Evolutionary conservation across 768 basidiomycete genomes (phyloP).

Genomic region (Gymnopilus dilepis): DNA sequence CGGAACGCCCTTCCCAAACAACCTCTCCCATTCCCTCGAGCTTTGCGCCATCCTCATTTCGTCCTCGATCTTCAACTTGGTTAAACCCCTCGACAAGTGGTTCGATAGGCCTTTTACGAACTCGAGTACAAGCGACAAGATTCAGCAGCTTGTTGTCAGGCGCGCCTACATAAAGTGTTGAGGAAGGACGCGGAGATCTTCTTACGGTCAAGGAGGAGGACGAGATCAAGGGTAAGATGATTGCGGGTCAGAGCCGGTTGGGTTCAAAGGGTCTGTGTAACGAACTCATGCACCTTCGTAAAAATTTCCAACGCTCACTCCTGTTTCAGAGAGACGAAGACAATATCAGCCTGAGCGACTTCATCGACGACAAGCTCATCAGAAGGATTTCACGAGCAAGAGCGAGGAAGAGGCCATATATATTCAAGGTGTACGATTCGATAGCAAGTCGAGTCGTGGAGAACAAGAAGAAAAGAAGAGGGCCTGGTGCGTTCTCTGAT

Average conservation of each 20-base stretch:
- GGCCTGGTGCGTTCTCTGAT: conserved; percentile 72
- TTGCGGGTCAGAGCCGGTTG: conserved; percentile 86
- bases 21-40: conserved; percentile 94
- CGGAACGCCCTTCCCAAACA: conserved; percentile 96
- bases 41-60: conserved; percentile 94
- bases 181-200: conserved; percentile 98
- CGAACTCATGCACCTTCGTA: conserved; percentile 96
- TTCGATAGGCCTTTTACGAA: conserved; percentile 99
- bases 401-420: conserved; percentile 99
- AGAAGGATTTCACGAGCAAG: conserved; percentile 95
- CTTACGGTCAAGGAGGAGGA: conserved; percentile 96
- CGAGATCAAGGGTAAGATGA: conserved; percentile 96
- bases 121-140: conserved; percentile 97
- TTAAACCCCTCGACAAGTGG: conserved; percentile 99
- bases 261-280: conserved; percentile 92
- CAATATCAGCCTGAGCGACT: conserved; percentile 82
- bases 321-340: conserved; percentile 95
- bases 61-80: conserved; percentile 96
- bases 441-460: conserved; percentile 97
- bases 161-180: conserved; percentile 93
- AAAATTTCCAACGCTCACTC: conserved; percentile 98
- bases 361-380: conserved; percentile 84
- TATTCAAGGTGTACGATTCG: conserved; percentile 98
- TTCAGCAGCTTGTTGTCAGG: conserved; percentile 96
- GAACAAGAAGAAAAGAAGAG: conserved; percentile 98